Percentiles rank a stretch among this genome's conserved stretches.
Evolutionary conservation across 2,329 filamentous ascomycete genomes (phyloP).

Genomic region (Talaromyces verruculosus): DNA sequence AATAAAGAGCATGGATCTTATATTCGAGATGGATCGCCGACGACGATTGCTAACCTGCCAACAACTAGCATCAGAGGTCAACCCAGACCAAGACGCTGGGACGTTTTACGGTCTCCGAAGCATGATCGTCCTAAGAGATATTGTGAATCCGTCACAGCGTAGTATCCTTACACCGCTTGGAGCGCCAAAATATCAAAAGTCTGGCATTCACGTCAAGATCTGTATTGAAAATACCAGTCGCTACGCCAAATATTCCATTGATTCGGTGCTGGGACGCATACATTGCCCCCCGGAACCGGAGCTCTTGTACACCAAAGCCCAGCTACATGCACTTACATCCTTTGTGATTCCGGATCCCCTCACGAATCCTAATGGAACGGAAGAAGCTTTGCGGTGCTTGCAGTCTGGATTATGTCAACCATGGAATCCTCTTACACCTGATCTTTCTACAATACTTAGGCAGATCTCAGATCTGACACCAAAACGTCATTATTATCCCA

Average conservation of each 20-base stretch:
- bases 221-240: slow-evolving; percentile 34
- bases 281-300: slow-evolving; percentile 58
- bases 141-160: slow-evolving; percentile 41
- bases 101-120: slow-evolving; percentile 60
- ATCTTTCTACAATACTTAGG: slow-evolving; percentile 22
- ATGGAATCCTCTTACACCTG: slow-evolving; percentile 41
- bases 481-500: slow-evolving; percentile 47
- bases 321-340: slow-evolving; percentile 62
- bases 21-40: slow-evolving; percentile 52
- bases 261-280: slow-evolving; percentile 56
- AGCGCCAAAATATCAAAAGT: slow-evolving; percentile 25
- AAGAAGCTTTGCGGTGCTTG: slow-evolving; percentile 58
- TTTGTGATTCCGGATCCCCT: slow-evolving; percentile 58
- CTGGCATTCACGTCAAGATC: slow-evolving; percentile 48
- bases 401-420: slow-evolving; percentile 53
- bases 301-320: slow-evolving; percentile 58
- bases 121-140: slow-evolving; percentile 58
- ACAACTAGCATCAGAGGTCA: slow-evolving; percentile 55
- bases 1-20: slow-evolving; percentile 54
- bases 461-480: slow-evolving; percentile 41
- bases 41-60: slow-evolving; percentile 33
- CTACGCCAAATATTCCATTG: slow-evolving; percentile 56
- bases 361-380: slow-evolving; percentile 59
- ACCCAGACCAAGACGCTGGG: slow-evolving; percentile 59
- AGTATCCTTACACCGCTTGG: slow-evolving; percentile 50